A percentile compares a stretch with the other conserved stretches of the same genome.
phyloP scores from a whole-genome alignment of 1,139 yeast genomes.

The Kodamaea sp. region DNA sequence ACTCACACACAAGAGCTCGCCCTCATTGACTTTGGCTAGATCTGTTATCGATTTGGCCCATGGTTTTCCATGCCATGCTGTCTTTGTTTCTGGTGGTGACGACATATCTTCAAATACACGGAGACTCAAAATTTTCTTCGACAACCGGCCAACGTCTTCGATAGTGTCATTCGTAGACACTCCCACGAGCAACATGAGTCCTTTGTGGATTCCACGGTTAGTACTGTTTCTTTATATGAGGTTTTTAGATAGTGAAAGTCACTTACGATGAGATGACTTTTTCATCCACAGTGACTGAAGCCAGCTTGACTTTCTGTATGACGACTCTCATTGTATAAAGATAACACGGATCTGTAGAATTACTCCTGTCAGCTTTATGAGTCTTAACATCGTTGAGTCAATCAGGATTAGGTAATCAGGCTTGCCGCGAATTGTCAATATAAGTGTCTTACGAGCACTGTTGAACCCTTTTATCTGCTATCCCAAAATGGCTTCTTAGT shows the following conservation, averaged over 20 bases:
- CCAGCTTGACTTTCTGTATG: constrained; percentile 81
- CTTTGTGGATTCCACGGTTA: constrained; percentile 57
- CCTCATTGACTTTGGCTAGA: constrained; percentile 27
- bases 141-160: constrained; percentile 68
- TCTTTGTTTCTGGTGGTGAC: constrained; percentile 32
- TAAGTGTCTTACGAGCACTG: no score
- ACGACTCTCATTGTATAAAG: constrained; percentile 93
- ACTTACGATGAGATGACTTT: constrained; percentile 68
- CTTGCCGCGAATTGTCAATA: no score
- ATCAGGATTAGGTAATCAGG: not conserved
- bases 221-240: not conserved
- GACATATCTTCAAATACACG: constrained; percentile 68
- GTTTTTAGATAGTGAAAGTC: not conserved
- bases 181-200: constrained; percentile 82
- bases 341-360: no score
- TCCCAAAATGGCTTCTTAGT: no score
- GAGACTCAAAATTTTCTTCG: constrained; percentile 64
- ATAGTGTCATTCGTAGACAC: constrained; percentile 73
- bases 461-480: no score
- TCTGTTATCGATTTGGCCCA: constrained; percentile 43
- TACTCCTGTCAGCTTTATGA: no score
- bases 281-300: constrained; percentile 81
- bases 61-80: constrained; percentile 64
- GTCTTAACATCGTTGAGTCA: no score
- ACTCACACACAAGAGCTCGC: constrained; percentile 63